Evolutionary conservation across 805 yeast genomes (phyloP).

Genomic region (Teunomyces pallodes): DNA sequence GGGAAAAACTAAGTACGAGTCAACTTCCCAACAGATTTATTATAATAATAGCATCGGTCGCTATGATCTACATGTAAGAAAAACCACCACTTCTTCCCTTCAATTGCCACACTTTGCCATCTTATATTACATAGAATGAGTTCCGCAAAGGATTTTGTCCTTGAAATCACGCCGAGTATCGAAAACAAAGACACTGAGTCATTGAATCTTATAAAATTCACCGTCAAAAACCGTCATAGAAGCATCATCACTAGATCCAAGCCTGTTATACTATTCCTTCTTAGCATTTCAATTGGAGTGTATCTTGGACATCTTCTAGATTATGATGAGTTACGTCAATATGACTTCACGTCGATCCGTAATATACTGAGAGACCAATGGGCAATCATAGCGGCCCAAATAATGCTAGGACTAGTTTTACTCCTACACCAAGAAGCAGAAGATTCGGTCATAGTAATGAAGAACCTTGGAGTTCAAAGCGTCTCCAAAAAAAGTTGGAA

Average conservation of each 20-base stretch:
- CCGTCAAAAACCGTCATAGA: conserved; percentile 11
- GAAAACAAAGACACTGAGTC: conserved; percentile 10
- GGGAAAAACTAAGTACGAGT: background rate
- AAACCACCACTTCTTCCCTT: background rate
- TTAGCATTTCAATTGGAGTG: background rate
- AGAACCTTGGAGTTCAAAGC: conserved; percentile 48
- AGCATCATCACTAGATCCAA: conserved; percentile 1
- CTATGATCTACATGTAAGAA: conserved; percentile 10
- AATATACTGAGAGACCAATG: background rate
- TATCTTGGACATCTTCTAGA: background rate
- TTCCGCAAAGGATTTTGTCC: conserved; percentile 26
- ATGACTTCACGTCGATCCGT: background rate
- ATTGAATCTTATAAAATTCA: conserved; percentile 17
- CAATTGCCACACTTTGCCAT: background rate
- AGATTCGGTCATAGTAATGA: conserved; percentile 43
- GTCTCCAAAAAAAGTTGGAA: conserved; percentile 25
- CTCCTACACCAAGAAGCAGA: conserved; percentile 32
- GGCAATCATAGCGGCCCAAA: background rate
- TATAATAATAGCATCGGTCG: background rate
- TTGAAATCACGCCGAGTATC: conserved; percentile 25
- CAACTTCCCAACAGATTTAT: background rate
- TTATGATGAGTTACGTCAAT: background rate
- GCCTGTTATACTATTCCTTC: background rate
- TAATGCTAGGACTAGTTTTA: conserved; percentile 8
- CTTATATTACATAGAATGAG: conserved; percentile 18